phyloP scores from a whole-genome alignment of 2,329 filamentous ascomycete species.

The Exophiala sideris region DNA sequence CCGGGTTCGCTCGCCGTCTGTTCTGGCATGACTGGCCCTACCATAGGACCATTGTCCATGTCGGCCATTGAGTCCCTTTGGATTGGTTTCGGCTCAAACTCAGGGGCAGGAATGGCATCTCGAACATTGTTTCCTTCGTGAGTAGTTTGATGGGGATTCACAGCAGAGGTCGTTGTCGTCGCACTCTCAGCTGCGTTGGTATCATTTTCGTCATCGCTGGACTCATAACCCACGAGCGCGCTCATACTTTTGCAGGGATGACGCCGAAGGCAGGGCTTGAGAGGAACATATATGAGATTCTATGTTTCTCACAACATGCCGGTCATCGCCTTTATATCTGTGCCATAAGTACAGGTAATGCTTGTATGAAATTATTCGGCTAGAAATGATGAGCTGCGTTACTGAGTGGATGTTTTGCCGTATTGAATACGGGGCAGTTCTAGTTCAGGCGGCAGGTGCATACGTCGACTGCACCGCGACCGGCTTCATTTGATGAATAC shows the following conservation, averaged over 20 bases:
- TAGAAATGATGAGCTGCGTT: not conserved
- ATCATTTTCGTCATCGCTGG: conserved; percentile 45
- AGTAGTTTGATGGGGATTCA: too few species aligned
- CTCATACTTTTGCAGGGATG: conserved; percentile 18
- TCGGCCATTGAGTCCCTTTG: not conserved
- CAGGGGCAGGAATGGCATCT: too few species aligned
- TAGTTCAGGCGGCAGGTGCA: conserved; percentile 2
- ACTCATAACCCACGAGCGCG: conserved; percentile 42
- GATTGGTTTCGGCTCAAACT: not conserved
- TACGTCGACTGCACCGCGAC: not conserved
- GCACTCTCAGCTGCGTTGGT: conserved; percentile 16
- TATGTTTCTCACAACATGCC: not conserved
- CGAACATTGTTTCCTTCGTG: too few species aligned
- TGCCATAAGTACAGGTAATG: too few species aligned
- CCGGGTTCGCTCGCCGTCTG: conserved; percentile 6
- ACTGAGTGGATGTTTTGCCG: not conserved
- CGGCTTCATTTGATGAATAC: not conserved
- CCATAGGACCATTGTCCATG: conserved; percentile 13
- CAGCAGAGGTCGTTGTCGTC: not conserved
- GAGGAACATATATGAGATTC: not conserved
- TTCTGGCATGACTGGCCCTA: conserved; percentile 24
- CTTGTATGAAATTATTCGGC: not conserved
- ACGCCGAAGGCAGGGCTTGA: not conserved
- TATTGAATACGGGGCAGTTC: not conserved
- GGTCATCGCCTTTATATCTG: too few species aligned